Evolutionary conservation across 805 yeast genomes (phyloP).

Genomic region (Yamadazyma kitorensis): DNA sequence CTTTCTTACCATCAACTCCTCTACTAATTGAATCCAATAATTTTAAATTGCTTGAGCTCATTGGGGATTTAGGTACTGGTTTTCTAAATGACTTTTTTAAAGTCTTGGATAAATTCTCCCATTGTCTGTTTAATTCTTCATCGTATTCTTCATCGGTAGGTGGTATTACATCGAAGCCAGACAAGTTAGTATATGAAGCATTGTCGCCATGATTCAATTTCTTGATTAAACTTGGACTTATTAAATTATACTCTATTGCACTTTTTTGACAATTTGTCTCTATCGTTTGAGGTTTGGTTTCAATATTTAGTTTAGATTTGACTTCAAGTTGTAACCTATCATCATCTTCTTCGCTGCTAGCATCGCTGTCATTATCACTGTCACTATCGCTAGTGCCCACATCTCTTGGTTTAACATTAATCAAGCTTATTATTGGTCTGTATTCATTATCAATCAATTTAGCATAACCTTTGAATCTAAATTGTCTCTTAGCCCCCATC

Average conservation of each 20-base stretch:
- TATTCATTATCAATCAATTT: slow-evolving; percentile 36
- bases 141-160: slow-evolving; percentile 67
- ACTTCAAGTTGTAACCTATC: slow-evolving; percentile 3
- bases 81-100: slow-evolving; percentile 66
- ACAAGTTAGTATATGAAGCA: slow-evolving; percentile 25
- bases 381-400: slow-evolving; percentile 11
- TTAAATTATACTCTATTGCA: slow-evolving; percentile 25
- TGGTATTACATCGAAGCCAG: slow-evolving; percentile 30
- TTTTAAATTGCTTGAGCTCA: slow-evolving; percentile 54
- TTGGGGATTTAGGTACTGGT: slow-evolving; percentile 65
- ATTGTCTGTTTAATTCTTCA: slow-evolving; percentile 58
- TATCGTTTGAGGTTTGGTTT: slow-evolving; percentile 1
- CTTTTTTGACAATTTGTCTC: slow-evolving; percentile 5
- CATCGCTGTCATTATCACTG: slow-evolving; percentile 2
- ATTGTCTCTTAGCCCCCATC: slow-evolving; percentile 59
- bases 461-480: slow-evolving; percentile 68
- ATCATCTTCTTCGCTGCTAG: slow-evolving; percentile 3
- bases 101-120: slow-evolving; percentile 57
- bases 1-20: slow-evolving; percentile 79
- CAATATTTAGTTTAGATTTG: slow-evolving; percentile 1
- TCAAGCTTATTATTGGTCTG: slow-evolving; percentile 31
- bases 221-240: slow-evolving; percentile 18
- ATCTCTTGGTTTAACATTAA: slow-evolving; percentile 26
- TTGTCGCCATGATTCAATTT: slow-evolving; percentile 11
- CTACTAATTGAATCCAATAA: slow-evolving; percentile 68